Evolutionary conservation across 2,329 filamentous ascomycete genomes (phyloP).

Genomic region (Triangularia verruculosa): DNA sequence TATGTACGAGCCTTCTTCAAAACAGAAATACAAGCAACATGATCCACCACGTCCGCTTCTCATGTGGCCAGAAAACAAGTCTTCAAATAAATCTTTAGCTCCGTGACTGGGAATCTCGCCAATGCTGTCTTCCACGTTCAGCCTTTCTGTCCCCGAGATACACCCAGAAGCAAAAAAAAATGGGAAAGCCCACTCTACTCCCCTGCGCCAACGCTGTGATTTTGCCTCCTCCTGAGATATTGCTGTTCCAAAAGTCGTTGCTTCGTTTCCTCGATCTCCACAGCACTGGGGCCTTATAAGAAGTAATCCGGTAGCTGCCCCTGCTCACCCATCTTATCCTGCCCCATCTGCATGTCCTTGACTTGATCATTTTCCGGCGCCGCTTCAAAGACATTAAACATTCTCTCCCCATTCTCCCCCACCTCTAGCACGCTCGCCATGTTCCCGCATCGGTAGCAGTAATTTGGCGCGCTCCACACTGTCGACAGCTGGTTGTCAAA

Average conservation of each 20-base stretch:
- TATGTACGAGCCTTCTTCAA: not conserved
- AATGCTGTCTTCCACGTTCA: too few relatives aligned
- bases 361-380: slow-evolving; percentile 93
- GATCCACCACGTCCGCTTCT: not conserved
- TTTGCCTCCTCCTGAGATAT: not conserved
- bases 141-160: too few relatives aligned
- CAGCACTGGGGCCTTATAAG: slow-evolving; percentile 44
- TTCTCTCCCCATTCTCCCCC: slow-evolving; percentile 85
- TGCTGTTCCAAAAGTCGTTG: not conserved
- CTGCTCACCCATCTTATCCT: slow-evolving; percentile 62
- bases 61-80: not conserved
- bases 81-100: too few relatives aligned
- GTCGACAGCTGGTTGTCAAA: slow-evolving; percentile 94
- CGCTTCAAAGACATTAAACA: slow-evolving; percentile 97
- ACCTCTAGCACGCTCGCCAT: slow-evolving; percentile 97
- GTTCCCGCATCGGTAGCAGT: slow-evolving; percentile 94
- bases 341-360: slow-evolving; percentile 74
- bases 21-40: not conserved
- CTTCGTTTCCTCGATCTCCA: not conserved
- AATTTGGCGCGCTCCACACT: slow-evolving; percentile 97
- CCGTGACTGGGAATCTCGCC: too few relatives aligned
- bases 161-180: not conserved
- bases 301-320: slow-evolving; percentile 69
- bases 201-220: not conserved
- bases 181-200: not conserved